Evolutionary conservation across 2,329 filamentous ascomycete genomes (phyloP).

Genomic region (Cytospora piceicola): DNA sequence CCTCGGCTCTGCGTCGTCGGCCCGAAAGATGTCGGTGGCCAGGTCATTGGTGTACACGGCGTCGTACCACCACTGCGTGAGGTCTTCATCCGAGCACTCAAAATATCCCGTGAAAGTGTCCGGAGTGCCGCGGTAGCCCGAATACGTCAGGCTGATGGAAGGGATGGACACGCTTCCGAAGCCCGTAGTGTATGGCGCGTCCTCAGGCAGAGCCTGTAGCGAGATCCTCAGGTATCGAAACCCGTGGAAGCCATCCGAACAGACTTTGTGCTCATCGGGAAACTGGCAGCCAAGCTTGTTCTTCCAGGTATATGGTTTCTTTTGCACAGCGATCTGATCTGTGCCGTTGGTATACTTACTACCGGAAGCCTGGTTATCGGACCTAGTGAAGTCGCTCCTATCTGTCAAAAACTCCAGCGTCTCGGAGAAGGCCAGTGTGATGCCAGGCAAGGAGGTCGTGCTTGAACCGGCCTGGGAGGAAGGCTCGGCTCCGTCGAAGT

Average conservation of each 20-base stretch:
- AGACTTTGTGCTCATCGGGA: slow-evolving; percentile 45
- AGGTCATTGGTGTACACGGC: slow-evolving; percentile 57
- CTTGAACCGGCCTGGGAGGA: slow-evolving; percentile 21
- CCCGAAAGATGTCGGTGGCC: slow-evolving; percentile 49
- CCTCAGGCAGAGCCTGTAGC: slow-evolving; percentile 48
- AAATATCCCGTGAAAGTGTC: slow-evolving; percentile 56
- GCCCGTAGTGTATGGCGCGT: slow-evolving; percentile 49
- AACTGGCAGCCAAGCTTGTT: slow-evolving; percentile 49
- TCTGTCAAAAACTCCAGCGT: slow-evolving; percentile 49
- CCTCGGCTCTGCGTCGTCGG: slow-evolving; percentile 54
- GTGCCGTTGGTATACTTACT: slow-evolving; percentile 48
- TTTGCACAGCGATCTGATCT: slow-evolving; percentile 54
- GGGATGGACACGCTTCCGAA: slow-evolving; percentile 49
- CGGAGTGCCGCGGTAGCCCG: slow-evolving; percentile 51
- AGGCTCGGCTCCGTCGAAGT: slow-evolving; percentile 44
- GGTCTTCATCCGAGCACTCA: slow-evolving; percentile 52
- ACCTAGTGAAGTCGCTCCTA: slow-evolving; percentile 53
- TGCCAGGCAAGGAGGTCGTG: slow-evolving; percentile 41
- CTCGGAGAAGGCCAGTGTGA: slow-evolving; percentile 55
- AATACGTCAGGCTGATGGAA: slow-evolving; percentile 47
- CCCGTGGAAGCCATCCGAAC: slow-evolving; percentile 56
- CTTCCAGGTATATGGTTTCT: slow-evolving; percentile 49
- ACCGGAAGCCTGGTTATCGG: slow-evolving; percentile 45
- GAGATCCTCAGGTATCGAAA: slow-evolving; percentile 56
- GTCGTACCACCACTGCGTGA: slow-evolving; percentile 59